Evolutionary conservation across 164 flowering plant genomes (phyloP), one percentile per base, ranked within the genome.

Genomic region (Magnolia changhungtana): DNA sequence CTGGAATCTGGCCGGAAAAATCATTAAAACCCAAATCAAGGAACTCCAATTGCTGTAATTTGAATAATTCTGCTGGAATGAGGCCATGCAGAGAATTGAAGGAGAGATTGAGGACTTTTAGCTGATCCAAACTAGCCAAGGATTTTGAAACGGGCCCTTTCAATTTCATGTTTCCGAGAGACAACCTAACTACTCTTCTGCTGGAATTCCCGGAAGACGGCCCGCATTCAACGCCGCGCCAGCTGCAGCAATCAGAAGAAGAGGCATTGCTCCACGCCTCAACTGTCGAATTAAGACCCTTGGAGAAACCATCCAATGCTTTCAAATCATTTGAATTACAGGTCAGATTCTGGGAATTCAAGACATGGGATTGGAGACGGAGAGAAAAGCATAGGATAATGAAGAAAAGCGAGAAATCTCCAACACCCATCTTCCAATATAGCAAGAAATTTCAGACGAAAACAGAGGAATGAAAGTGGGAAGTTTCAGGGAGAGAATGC

Each of bases 201-300:
- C 50, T 50, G 20, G 50, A 65, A 37, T 37, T 23, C 24, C 61
- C 75, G 58, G 67, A 2, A 81, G 78, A 0, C 20, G n/a, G 55
- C 74, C 72, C 72, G 77, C 96, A 93, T 9, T 71, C 50, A 72
- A 93, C 91, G 77, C 96, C 98, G 69, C 85, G 89, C 96, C 96
- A 93, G 21, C 81, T 18, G 77, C 96, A 93, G 81, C 98, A 93
- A 73, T 59, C 45, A 7, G 21, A 67, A n/a, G 76, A 61, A 27
- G 72, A 21, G 37, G 65, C 27, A 67, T 55, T 67, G 23, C 51
- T n/a, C 73, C 79, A 72, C 58, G 65, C 58, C 20, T 4, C 6
- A 13, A 76, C 50, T 1, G 20, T 29, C 61, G 74, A 69, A 7
- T 68, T 76, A 20, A 74, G 8, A 55, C 24, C 65, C 1, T 20